A percentile compares a stretch with the other conserved stretches of the same genome.
Conservation (phyloP, 306 rosid species). For the Casuarina glauca region DNA sequence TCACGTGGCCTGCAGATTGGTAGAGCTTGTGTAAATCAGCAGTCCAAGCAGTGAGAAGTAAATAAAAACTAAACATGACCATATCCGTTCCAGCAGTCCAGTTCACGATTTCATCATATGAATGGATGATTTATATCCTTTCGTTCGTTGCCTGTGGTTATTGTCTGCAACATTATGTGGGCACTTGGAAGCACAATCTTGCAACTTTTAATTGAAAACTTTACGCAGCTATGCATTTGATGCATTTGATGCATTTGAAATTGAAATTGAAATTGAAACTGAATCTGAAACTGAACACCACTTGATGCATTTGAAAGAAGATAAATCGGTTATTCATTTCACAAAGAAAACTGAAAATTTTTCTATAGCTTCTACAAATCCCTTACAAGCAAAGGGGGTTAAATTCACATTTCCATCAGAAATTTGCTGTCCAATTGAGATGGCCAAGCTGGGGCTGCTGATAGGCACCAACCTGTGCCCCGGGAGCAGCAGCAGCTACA, state of each 20-base stretch:
- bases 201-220: too few relatives aligned
- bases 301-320: slow-evolving; percentile 40
- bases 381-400: slow-evolving; percentile 57
- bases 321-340: slow-evolving; percentile 46
- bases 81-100: too few relatives aligned
- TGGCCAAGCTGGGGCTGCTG: slow-evolving; percentile 91
- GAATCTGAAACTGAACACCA: slow-evolving; percentile 35
- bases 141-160: too few relatives aligned
- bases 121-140: too few relatives aligned
- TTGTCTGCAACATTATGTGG: too few relatives aligned
- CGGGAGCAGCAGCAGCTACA: slow-evolving; percentile 83
- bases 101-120: too few relatives aligned
- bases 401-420: slow-evolving; percentile 64
- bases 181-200: too few relatives aligned
- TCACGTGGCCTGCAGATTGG: not conserved
- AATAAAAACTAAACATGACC: too few relatives aligned
- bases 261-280: not conserved
- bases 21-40: not conserved
- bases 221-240: too few relatives aligned
- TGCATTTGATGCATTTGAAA: too few relatives aligned
- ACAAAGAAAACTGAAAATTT: slow-evolving; percentile 46
- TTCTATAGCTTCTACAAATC: slow-evolving; percentile 64
- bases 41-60: too few relatives aligned
- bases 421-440: slow-evolving; percentile 88
- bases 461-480: slow-evolving; percentile 89